Percentiles rank a stretch among this genome's conserved stretches.
phyloP scores from a whole-genome alignment of 2,329 filamentous ascomycete genomes.

The Trichophyton rubrum region DNA sequence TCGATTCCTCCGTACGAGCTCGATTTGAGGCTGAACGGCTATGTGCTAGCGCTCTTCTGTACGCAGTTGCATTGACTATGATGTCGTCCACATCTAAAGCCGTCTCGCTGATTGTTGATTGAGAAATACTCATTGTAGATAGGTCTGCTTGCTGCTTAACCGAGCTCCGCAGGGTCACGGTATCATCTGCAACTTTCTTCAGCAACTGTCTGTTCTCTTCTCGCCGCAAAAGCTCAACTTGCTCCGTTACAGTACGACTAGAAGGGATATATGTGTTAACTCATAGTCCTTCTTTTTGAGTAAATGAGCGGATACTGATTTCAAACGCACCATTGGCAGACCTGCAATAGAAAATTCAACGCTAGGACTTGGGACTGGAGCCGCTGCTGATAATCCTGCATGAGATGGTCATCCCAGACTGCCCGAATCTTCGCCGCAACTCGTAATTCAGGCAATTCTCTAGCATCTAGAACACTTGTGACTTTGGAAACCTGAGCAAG shows the following conservation, averaged over 20 bases:
- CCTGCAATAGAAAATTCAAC: conserved; percentile 28
- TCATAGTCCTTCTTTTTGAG: background rate
- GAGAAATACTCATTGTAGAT: conserved; percentile 20
- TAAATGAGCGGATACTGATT: background rate
- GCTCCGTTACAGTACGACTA: conserved; percentile 25
- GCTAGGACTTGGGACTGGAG: conserved; percentile 28
- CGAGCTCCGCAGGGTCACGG: conserved; percentile 23
- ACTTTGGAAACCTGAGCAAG: conserved; percentile 23
- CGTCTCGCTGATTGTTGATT: conserved; percentile 20
- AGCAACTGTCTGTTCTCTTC: conserved; percentile 25
- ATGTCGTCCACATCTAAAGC: conserved; percentile 24
- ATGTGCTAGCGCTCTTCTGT: conserved; percentile 15
- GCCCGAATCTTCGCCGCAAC: conserved; percentile 20
- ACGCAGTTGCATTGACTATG: conserved; percentile 19
- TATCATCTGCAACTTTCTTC: conserved; percentile 27
- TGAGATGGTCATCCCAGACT: conserved; percentile 28
- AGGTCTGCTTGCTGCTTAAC: conserved; percentile 19
- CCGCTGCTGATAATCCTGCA: conserved; percentile 25
- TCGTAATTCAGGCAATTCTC: conserved; percentile 14
- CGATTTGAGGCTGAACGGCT: background rate
- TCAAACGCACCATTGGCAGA: conserved; percentile 25
- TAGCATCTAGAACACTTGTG: conserved; percentile 13
- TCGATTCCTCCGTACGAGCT: background rate
- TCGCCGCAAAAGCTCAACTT: conserved; percentile 23
- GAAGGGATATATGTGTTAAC: background rate